Conservation (phyloP, 257 asterid species). For the Coffea canephora region DNA sequence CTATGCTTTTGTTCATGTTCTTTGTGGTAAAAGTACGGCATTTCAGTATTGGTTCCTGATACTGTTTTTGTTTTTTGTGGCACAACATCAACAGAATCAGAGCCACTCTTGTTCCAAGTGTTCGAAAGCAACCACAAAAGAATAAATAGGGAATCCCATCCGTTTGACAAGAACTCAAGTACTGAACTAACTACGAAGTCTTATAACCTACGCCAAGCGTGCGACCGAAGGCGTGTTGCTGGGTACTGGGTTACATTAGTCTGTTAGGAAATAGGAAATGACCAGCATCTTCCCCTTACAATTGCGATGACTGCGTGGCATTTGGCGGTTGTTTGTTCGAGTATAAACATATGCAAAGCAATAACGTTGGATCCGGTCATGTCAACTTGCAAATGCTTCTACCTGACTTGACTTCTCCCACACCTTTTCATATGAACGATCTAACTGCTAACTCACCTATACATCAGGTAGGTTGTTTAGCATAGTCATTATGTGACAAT, state of each 20-base stretch:
- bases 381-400: not conserved
- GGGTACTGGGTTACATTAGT: not conserved
- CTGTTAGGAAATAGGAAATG: not conserved
- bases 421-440: too few relatives aligned
- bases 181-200: not conserved
- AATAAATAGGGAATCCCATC: not conserved
- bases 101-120: not conserved
- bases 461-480: too few relatives aligned
- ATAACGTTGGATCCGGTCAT: not conserved
- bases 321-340: not conserved
- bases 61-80: not conserved
- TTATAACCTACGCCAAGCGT: not conserved
- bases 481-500: too few relatives aligned
- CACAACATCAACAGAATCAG: not conserved
- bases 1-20: not conserved
- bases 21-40: not conserved
- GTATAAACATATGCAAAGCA: not conserved
- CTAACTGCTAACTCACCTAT: too few relatives aligned
- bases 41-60: not conserved
- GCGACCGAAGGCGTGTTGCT: not conserved
- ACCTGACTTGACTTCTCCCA: not conserved
- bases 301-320: not conserved
- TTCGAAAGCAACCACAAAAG: not conserved
- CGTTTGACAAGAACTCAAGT: not conserved
- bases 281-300: not conserved